A percentile compares a stretch with the other conserved stretches of the same genome.
phyloP scores from a whole-genome alignment of 495 filamentous ascomycete species.

The Diplogelasinospora grovesii region DNA sequence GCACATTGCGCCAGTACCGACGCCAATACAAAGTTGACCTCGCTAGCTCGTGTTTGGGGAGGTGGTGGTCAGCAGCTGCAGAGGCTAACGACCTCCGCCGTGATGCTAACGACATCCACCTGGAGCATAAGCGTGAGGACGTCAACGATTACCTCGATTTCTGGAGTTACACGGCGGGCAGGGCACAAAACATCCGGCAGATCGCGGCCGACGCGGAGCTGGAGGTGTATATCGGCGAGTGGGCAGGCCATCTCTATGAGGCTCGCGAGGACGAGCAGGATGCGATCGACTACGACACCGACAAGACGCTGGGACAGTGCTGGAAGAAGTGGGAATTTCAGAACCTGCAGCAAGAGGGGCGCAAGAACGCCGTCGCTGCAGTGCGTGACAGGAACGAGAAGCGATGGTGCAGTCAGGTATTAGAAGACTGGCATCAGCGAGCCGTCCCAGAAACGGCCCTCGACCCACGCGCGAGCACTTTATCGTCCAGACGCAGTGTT shows the following conservation, averaged over 20 bases:
- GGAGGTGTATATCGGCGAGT: slow-evolving; percentile 18
- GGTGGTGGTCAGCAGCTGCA: slow-evolving; percentile 12
- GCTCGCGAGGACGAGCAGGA: slow-evolving; percentile 15
- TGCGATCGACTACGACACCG: slow-evolving; percentile 21
- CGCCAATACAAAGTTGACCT: slow-evolving; percentile 22
- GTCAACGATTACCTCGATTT: slow-evolving; percentile 16
- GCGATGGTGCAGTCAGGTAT: slow-evolving; percentile 11
- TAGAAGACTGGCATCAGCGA: slow-evolving; percentile 22
- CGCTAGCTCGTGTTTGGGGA: slow-evolving; percentile 15
- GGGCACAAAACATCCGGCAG: slow-evolving; percentile 7
- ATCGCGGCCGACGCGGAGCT: slow-evolving; percentile 22
- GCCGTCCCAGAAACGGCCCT: slow-evolving; percentile 14
- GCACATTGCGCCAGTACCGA: slow-evolving; percentile 18
- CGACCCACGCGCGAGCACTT: slow-evolving; percentile 14
- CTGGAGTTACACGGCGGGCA: slow-evolving; percentile 16
- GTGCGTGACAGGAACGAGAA: slow-evolving; percentile 19
- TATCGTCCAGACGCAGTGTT: slow-evolving; percentile 15
- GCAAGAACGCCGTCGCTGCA: slow-evolving; percentile 12
- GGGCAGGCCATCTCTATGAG: slow-evolving; percentile 13
- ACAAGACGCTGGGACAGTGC: slow-evolving; percentile 9
- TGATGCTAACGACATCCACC: slow-evolving; percentile 15
- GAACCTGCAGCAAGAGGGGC: slow-evolving; percentile 16
- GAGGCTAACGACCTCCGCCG: slow-evolving; percentile 9
- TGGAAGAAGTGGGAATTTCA: slow-evolving; percentile 26
- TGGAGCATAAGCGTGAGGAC: slow-evolving; percentile 18